Evolutionary conservation across 2,329 filamentous ascomycete species (phyloP).

Genomic region (Sarocladium oryzae): DNA sequence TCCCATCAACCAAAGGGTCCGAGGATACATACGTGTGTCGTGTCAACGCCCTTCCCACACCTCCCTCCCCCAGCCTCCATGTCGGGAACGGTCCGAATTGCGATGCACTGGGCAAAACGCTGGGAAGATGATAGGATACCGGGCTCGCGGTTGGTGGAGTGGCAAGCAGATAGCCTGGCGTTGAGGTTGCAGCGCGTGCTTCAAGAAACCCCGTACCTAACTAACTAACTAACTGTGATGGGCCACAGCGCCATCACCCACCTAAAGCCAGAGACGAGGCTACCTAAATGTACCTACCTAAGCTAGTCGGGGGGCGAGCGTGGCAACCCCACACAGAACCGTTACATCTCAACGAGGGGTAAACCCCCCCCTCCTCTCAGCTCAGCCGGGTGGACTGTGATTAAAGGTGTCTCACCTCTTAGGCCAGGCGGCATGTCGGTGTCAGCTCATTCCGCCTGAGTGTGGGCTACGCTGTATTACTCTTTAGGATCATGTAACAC

Average conservation of each 20-base stretch:
- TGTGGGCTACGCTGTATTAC: no score
- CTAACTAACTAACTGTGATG: no score
- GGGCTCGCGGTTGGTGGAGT: constrained; percentile 5
- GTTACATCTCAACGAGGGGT: not conserved
- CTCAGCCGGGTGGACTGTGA: no score
- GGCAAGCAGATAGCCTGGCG: not conserved
- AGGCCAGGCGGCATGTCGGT: constrained; percentile 2
- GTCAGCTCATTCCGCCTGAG: not conserved
- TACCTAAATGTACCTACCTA: not conserved
- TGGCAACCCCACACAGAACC: constrained; percentile 1
- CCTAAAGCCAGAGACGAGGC: not conserved
- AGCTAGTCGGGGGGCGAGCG: not conserved
- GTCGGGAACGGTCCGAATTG: constrained; percentile 7
- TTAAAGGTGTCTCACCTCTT: no score
- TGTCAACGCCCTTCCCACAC: no score
- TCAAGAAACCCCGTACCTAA: no score
- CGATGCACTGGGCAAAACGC: not conserved
- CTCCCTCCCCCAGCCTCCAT: not conserved
- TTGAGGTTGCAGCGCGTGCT: not conserved
- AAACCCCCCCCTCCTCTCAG: no score
- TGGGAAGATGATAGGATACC: constrained; percentile 4
- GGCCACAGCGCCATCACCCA: not conserved
- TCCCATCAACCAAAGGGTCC: no score
- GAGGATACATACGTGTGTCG: no score
- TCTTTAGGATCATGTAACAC: no score